Percentiles rank a stretch among this genome's conserved stretches.
Evolutionary conservation across 139 green algal species (phyloP).

Genomic region (Ettlia oleoabundans): DNA sequence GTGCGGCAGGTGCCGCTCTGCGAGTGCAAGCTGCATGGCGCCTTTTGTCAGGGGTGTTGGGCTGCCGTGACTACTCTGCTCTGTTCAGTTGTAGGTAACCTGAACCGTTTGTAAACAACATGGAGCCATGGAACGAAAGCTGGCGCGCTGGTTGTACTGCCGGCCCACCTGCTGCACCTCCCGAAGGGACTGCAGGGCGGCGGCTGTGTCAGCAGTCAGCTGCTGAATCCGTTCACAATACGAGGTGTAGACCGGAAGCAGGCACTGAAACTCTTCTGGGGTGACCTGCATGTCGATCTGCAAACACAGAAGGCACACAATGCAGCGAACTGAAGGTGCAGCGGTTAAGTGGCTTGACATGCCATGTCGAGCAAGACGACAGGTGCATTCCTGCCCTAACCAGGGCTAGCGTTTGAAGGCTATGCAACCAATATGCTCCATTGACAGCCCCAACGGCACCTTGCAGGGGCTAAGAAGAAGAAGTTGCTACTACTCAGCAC

Average conservation of each 20-base stretch:
- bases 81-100: no score
- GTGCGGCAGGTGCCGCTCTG: no score
- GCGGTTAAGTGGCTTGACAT: no score
- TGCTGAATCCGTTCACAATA: neutral
- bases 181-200: neutral
- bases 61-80: no score
- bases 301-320: neutral
- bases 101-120: neutral
- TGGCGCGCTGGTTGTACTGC: neutral
- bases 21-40: neutral
- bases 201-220: neutral
- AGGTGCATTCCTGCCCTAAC: no score
- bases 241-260: neutral
- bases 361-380: no score
- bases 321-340: no score
- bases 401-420: no score
- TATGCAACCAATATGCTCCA: no score
- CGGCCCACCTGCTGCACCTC: slow-evolving; percentile 11
- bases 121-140: neutral
- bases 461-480: neutral
- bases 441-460: neutral
- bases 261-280: neutral
- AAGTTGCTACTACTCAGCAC: neutral
- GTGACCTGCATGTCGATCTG: slow-evolving; percentile 8
- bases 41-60: no score